These are phyloP conservation scores for Aspergillus pseudotamarii DNA, from an alignment of 2,329 filamentous ascomycete species.

Conservation along the genomic window DNA sequence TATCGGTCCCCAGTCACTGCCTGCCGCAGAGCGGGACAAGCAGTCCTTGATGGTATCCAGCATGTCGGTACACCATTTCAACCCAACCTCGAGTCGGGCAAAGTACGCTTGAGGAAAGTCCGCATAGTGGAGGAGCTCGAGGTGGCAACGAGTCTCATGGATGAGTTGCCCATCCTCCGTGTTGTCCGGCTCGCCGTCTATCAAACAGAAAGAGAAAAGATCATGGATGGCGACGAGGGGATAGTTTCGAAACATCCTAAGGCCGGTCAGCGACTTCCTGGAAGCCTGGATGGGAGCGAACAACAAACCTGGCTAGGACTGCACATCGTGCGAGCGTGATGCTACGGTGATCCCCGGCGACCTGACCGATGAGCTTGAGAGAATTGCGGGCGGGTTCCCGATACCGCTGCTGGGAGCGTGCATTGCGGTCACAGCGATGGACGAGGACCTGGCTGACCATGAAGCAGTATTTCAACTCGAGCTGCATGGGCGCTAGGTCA, in stretches of 20 bases:
- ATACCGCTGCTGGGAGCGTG: background rate
- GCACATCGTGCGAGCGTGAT: background rate
- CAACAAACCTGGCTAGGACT: background rate
- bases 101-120: background rate
- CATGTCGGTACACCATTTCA: background rate
- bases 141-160: background rate
- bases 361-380: background rate
- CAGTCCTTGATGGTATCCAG: background rate
- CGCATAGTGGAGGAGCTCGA: background rate
- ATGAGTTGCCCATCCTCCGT: background rate
- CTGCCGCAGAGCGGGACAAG: background rate
- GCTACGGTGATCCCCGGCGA: background rate
- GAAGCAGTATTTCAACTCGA: background rate
- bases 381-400: background rate
- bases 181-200: background rate
- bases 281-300: background rate
- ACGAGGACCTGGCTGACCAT: conserved; percentile 2
- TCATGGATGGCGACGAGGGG: background rate
- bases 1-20: background rate
- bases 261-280: background rate
- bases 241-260: background rate
- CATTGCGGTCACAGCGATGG: background rate
- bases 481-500: background rate
- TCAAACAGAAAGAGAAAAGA: background rate
- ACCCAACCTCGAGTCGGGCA: background rate